Evolutionary conservation across 305 asterid genomes (phyloP).

Genomic region (Plantago rigida): DNA sequence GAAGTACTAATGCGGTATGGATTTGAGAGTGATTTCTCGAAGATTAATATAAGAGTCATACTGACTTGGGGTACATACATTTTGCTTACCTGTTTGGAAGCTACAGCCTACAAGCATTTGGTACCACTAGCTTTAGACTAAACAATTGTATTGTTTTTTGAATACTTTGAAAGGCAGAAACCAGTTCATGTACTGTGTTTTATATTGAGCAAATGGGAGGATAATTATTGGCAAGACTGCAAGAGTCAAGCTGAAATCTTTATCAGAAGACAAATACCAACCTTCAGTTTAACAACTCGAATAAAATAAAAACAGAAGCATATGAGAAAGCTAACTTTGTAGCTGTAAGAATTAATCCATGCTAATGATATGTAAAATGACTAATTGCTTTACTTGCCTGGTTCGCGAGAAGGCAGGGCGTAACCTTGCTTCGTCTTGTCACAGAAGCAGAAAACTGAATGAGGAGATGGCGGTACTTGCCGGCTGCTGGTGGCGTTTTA

Average conservation of each 20-base stretch:
- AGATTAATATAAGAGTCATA: conserved; percentile 7
- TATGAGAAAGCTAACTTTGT: neutral
- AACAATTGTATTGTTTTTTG: neutral
- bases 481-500: too few relatives aligned
- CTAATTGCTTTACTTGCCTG: too few relatives aligned
- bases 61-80: neutral
- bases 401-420: too few relatives aligned
- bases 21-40: neutral
- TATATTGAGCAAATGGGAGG: neutral
- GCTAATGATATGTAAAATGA: neutral
- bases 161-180: neutral
- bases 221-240: neutral
- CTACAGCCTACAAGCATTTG: neutral
- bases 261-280: neutral
- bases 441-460: too few relatives aligned
- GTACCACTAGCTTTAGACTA: neutral
- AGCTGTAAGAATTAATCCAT: neutral
- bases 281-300: neutral
- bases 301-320: neutral
- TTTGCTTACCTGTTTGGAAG: conserved; percentile 1
- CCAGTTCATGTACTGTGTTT: neutral
- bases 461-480: too few relatives aligned
- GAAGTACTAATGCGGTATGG: neutral
- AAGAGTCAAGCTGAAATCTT: neutral
- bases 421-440: too few relatives aligned